Evolutionary conservation across 441 rosid genomes (phyloP).

Genomic region (Brassica balearica): DNA sequence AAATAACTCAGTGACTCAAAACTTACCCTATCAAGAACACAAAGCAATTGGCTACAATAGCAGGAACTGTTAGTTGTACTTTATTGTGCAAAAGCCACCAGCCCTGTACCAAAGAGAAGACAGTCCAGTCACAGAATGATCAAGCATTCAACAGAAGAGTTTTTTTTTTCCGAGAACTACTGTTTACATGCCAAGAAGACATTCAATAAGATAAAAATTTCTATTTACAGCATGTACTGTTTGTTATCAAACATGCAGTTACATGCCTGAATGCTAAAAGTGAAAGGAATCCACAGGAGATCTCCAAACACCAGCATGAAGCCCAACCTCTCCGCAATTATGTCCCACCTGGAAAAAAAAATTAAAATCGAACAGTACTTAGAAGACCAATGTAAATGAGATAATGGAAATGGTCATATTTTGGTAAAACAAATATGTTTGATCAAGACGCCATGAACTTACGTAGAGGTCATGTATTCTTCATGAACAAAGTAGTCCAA

Average conservation of each 20-base stretch:
- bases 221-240: no score
- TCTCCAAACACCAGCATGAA: conserved; percentile 98
- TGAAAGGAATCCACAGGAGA: conserved; percentile 93
- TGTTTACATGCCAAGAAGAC: no score
- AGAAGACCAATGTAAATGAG: no score
- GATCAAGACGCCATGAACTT: conserved; percentile 49
- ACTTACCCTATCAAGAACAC: conserved; percentile 80
- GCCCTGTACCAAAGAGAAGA: conserved; percentile 56
- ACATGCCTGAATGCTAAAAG: conserved; percentile 94
- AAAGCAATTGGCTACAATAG: conserved; percentile 62
- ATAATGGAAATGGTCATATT: not conserved
- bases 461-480: conserved; percentile 95
- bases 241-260: no score
- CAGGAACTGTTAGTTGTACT: conserved; percentile 68
- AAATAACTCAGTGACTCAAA: conserved; percentile 7
- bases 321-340: conserved; percentile 93
- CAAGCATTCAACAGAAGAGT: conserved; percentile 32
- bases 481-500: conserved; percentile 83
- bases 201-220: no score
- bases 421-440: conserved; percentile 6
- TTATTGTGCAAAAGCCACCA: conserved; percentile 93
- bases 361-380: no score
- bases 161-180: no score
- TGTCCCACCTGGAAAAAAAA: conserved; percentile 97
- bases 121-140: conserved; percentile 30